Conservation (phyloP, 257 asterid genomes). For the Penstemon newberryi region DNA sequence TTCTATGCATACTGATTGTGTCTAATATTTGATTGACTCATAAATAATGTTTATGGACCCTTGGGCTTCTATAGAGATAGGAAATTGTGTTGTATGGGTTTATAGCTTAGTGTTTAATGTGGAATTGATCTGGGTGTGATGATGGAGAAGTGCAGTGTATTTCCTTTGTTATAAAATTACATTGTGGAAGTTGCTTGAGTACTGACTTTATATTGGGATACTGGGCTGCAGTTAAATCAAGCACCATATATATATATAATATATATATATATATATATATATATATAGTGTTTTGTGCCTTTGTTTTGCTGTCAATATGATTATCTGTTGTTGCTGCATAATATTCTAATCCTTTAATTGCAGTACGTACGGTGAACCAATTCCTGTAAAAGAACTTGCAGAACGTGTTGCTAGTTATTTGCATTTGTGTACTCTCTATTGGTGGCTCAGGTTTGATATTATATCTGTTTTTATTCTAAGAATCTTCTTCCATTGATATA, state of each 20-base stretch:
- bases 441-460: conserved; percentile 89
- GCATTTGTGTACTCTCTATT: conserved; percentile 89
- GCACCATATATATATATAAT: neutral
- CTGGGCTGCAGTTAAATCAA: no score
- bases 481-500: neutral
- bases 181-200: neutral
- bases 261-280: neutral
- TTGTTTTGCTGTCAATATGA: neutral
- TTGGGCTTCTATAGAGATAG: neutral
- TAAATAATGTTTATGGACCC: neutral
- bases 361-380: conserved; percentile 80
- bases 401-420: conserved; percentile 94
- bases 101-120: neutral
- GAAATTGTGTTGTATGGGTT: neutral
- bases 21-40: neutral
- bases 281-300: neutral
- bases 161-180: neutral
- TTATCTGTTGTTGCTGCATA: conserved; percentile 3
- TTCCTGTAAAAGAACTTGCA: conserved; percentile 90
- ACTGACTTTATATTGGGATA: no score
- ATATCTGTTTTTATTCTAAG: neutral
- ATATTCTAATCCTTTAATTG: conserved; percentile 15
- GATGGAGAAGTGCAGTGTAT: neutral
- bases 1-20: neutral
- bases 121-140: neutral